A percentile compares a stretch with the other conserved stretches of the same genome.
These are phyloP conservation scores for Phytophthora pinifolia DNA, from an alignment of 352 stramenopile species.

Conservation along the genomic window DNA sequence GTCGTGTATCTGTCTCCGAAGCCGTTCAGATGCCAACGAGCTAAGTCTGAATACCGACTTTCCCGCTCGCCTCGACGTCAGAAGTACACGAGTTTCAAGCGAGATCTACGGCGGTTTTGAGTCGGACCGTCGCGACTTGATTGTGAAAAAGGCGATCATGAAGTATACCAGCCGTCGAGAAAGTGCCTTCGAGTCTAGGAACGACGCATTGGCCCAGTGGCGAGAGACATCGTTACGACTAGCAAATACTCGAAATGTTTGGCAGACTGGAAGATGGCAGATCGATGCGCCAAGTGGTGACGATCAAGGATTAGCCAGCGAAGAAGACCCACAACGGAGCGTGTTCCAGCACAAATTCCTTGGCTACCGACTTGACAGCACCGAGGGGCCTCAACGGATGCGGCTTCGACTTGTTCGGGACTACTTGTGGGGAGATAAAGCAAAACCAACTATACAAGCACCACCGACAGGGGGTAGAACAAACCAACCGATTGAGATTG, in stretches of 20 bases:
- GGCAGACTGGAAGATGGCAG: slow-evolving; percentile 42
- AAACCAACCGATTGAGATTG: neutral
- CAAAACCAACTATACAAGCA: neutral
- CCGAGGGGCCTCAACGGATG: slow-evolving; percentile 56
- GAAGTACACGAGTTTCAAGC: neutral
- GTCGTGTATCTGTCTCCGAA: slow-evolving; percentile 47
- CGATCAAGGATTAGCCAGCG: neutral
- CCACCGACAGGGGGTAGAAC: neutral
- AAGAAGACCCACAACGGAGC: slow-evolving; percentile 26
- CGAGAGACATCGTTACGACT: slow-evolving; percentile 35
- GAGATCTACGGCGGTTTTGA: slow-evolving; percentile 18
- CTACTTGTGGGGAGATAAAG: slow-evolving; percentile 18
- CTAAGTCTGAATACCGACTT: slow-evolving; percentile 41
- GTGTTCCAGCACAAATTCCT: slow-evolving; percentile 46
- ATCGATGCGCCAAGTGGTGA: neutral
- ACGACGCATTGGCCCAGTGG: slow-evolving; percentile 39
- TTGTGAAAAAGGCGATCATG: slow-evolving; percentile 42
- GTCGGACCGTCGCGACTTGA: slow-evolving; percentile 21
- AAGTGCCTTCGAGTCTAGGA: slow-evolving; percentile 39
- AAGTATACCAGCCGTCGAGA: slow-evolving; percentile 42
- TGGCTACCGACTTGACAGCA: slow-evolving; percentile 47
- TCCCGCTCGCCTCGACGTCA: slow-evolving; percentile 25
- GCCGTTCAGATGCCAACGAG: slow-evolving; percentile 19
- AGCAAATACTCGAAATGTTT: slow-evolving; percentile 45
- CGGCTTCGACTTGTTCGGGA: slow-evolving; percentile 45